Conservation (phyloP, 768 basidiomycete genomes). For the Hemileccinum impolitum region DNA sequence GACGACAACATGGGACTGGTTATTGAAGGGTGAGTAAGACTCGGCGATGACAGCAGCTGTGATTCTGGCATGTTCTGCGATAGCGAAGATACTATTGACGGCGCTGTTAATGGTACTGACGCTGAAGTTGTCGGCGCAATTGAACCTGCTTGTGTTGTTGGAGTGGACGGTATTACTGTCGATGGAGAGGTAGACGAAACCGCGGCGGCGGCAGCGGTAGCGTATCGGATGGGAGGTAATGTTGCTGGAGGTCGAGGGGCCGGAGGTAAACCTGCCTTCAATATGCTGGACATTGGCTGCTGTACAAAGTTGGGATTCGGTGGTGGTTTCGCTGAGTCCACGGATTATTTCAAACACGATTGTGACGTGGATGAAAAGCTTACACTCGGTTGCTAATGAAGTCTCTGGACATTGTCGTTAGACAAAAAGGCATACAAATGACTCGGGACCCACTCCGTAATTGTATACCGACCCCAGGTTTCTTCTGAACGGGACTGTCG, state of each 20-base stretch:
- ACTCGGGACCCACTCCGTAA: conserved; percentile 61
- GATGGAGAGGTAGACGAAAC: conserved; percentile 25
- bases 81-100: conserved; percentile 35
- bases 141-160: conserved; percentile 37
- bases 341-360: conserved; percentile 5
- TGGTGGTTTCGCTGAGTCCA: conserved; percentile 53
- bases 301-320: conserved; percentile 79
- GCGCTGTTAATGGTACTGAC: conserved; percentile 38
- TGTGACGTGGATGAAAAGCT: conserved; percentile 14
- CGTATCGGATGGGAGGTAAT: conserved; percentile 83
- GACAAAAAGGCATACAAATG: conserved; percentile 9
- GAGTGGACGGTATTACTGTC: conserved; percentile 22
- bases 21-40: conserved; percentile 79
- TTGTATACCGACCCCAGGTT: conserved; percentile 58
- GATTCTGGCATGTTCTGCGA: conserved; percentile 35
- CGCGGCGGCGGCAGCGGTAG: conserved; percentile 76
- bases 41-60: conserved; percentile 62
- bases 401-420: conserved; percentile 46
- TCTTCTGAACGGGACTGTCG: conserved; percentile 79
- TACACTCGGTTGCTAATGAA: conserved; percentile 62
- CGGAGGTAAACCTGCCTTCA: conserved; percentile 69
- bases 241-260: conserved; percentile 49
- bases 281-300: conserved; percentile 71
- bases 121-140: conserved; percentile 32
- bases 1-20: conserved; percentile 81